Base-by-base conservation (phyloP, 139 green algal genomes). In the Chlamydomonas sp. region DNA sequence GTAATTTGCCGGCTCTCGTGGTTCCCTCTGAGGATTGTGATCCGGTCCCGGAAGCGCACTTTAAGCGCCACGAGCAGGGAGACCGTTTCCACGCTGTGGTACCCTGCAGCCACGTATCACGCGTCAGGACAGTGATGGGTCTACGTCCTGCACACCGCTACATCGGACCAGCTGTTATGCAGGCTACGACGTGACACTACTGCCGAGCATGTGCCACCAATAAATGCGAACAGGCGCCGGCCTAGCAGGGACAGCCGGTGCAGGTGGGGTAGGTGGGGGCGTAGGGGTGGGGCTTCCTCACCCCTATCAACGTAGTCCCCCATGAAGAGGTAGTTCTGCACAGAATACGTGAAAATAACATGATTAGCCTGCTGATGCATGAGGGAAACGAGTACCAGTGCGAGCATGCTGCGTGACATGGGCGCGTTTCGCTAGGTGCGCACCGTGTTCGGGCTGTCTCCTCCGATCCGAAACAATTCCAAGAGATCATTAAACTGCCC, bases 1-100 rank as follows among this genome's bases (percentile, higher is more conserved):
- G 97, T 99, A 87, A 99, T 99, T 86, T 99, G 98, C 76, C 98
- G 89, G 92, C 94, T 98, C 87, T 99, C 98, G 90, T 99, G 98
- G 89, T 99, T 99, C 85, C 98, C 98, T 12, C 98, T 91, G 83
- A 99, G 91, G 74, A 99, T 99, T 81, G 97, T 99, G 68, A 99
- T 98, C 63, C 98, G 93, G 85, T 99, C 96, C 7, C 93, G 90
- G 92, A 98, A 99, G 16, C 98, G 94, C 67, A 98, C 95, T 91
- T 99, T 99, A 3, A 99, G 89, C 1, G 96, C 96, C 63, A 99
- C 96, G 72, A 99, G 92, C 79, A 99, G 89, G 0, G 90, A 96
- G 10, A 97, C 98, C 58, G 98, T 99, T 90, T 99, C 98, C 58
- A 99, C 98, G 31, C 93, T 98, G 87, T 99, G 97, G 90, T 99